These are phyloP conservation scores for Raddia distichophylla DNA, from an alignment of 176 grass and related monocot genomes.

Conservation along the genomic window DNA sequence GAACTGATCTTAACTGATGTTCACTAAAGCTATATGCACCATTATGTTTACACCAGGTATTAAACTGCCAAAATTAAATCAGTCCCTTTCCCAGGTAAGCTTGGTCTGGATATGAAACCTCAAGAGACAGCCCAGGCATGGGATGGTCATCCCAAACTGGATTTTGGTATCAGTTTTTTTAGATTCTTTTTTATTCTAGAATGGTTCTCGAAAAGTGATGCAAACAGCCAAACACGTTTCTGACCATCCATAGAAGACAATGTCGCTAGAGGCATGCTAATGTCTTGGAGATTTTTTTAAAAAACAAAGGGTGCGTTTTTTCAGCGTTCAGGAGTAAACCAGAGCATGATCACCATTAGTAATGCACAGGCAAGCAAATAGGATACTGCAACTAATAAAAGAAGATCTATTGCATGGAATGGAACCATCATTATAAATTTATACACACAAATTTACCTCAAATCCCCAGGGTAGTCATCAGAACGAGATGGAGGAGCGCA, in stretches of 20 bases:
- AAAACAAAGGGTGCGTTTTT: too few relatives aligned
- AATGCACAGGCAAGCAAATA: too few relatives aligned
- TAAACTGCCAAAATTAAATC: background rate
- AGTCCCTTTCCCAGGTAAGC: background rate
- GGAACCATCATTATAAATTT: conserved; percentile 15
- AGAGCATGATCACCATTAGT: too few relatives aligned
- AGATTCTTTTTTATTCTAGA: conserved; percentile 6
- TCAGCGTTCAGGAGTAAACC: too few relatives aligned
- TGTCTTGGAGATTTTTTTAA: too few relatives aligned
- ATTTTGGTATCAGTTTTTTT: background rate
- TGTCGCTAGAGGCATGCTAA: background rate
- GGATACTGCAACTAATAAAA: background rate
- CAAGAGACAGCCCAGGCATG: background rate
- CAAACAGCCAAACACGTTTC: too few relatives aligned
- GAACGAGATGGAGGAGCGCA: conserved; percentile 79
- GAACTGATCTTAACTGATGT: background rate
- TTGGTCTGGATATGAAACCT: conserved; percentile 13
- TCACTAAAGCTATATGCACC: conserved; percentile 5
- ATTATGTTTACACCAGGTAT: background rate
- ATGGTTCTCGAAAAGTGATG: background rate
- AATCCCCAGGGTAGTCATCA: conserved; percentile 75
- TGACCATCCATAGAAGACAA: background rate
- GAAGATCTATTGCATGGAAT: background rate
- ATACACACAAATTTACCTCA: conserved; percentile 50
- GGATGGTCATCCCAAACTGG: background rate